Evolutionary conservation across 2,329 filamentous ascomycete species (phyloP).

Genomic region (Diaporthe capsici): DNA sequence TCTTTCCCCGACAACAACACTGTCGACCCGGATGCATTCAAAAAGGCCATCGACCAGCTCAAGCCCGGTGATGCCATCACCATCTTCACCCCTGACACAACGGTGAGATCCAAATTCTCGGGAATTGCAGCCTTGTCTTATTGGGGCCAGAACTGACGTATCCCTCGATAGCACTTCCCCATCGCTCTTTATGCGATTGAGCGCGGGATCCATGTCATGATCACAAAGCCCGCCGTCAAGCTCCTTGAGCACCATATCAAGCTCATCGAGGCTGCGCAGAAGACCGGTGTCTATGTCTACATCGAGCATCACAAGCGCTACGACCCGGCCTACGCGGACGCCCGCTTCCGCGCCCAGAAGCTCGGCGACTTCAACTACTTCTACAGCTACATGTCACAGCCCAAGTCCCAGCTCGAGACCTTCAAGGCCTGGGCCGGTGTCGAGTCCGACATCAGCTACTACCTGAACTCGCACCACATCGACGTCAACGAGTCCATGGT

Average conservation of each 20-base stretch:
- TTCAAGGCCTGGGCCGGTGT: slow-evolving; percentile 95
- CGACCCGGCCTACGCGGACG: slow-evolving; percentile 93
- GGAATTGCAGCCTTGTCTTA: background rate
- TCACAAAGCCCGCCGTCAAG: slow-evolving; percentile 96
- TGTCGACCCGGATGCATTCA: slow-evolving; percentile 86
- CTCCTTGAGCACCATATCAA: slow-evolving; percentile 83
- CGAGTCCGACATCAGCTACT: slow-evolving; percentile 95
- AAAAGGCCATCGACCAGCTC: slow-evolving; percentile 87
- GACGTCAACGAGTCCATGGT: slow-evolving; percentile 96
- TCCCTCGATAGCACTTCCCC: slow-evolving; percentile 73
- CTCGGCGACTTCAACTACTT: slow-evolving; percentile 99
- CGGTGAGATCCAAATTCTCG: slow-evolving; percentile 49
- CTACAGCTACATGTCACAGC: slow-evolving; percentile 96
- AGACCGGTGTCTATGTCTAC: slow-evolving; percentile 88
- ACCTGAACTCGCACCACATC: slow-evolving; percentile 94
- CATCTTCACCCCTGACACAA: slow-evolving; percentile 95
- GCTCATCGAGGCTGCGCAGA: slow-evolving; percentile 79
- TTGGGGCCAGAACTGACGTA: background rate
- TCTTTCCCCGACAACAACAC: slow-evolving; percentile 84
- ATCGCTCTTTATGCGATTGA: slow-evolving; percentile 95
- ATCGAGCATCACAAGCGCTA: slow-evolving; percentile 98
- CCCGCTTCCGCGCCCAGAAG: slow-evolving; percentile 79
- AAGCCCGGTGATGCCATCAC: slow-evolving; percentile 89
- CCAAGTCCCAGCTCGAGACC: slow-evolving; percentile 90
- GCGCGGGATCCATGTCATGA: slow-evolving; percentile 87